These are phyloP conservation scores for Fusarium torreyae DNA, from an alignment of 2,329 filamentous ascomycete genomes.

Conservation along the genomic window DNA sequence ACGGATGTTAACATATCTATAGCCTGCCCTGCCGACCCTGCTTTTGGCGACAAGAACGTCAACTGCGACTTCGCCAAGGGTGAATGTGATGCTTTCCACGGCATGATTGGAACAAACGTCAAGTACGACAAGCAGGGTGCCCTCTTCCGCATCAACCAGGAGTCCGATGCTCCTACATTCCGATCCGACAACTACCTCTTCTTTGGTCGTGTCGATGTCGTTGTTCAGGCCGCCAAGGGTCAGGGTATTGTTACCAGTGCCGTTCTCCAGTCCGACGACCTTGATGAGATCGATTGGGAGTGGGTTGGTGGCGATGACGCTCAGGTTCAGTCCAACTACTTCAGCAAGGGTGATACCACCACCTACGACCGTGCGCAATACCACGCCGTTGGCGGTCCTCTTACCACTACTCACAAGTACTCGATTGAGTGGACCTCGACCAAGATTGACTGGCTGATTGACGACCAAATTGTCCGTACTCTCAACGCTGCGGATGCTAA, in stretches of 20 bases:
- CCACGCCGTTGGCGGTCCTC: slow-evolving; percentile 69
- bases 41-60: slow-evolving; percentile 73
- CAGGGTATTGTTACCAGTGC: slow-evolving; percentile 90
- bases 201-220: slow-evolving; percentile 90
- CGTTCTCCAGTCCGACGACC: slow-evolving; percentile 89
- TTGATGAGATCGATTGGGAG: slow-evolving; percentile 95
- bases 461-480: slow-evolving; percentile 73
- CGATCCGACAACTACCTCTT: slow-evolving; percentile 90
- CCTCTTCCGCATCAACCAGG: slow-evolving; percentile 76
- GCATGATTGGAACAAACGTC: slow-evolving; percentile 64
- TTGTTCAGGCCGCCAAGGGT: slow-evolving; percentile 84
- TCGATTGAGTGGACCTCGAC: slow-evolving; percentile 77
- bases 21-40: slow-evolving; percentile 82
- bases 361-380: slow-evolving; percentile 79
- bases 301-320: slow-evolving; percentile 84
- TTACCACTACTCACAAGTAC: slow-evolving; percentile 76
- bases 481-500: slow-evolving; percentile 72
- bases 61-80: slow-evolving; percentile 85
- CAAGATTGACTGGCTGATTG: slow-evolving; percentile 75
- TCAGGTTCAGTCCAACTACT: slow-evolving; percentile 91
- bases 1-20: slow-evolving; percentile 10
- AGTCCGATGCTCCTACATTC: slow-evolving; percentile 79
- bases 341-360: slow-evolving; percentile 80
- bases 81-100: slow-evolving; percentile 69
- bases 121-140: slow-evolving; percentile 66